Evolutionary conservation across 331 rosid species (phyloP), one percentile per base, ranked within the genome.

Genomic region (Phaseolus coccineus): DNA sequence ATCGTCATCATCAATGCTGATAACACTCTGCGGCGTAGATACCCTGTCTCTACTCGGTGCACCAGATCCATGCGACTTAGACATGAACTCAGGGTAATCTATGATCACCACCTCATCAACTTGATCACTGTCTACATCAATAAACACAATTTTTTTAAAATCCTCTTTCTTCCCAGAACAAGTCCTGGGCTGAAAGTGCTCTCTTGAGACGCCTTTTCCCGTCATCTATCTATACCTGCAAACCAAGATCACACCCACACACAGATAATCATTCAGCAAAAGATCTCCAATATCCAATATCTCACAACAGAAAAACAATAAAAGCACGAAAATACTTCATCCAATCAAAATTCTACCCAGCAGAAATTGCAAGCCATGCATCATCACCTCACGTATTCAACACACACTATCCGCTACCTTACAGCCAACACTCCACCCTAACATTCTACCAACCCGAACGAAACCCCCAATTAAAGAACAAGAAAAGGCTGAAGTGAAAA

Each of bases 41-140:
- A 77, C 79, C 84, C 80, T 76, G 6, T 65, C 83, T 69, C 82
- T 86, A 58, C 85, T 88, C n/a, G 44, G 69, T 28, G 64, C 83
- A 74, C 86, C 79, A 19, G 85, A 78, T 24, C 87, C 79, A 53
- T 61, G 84, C 8, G 78, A 78, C 15, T 71, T 69, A 27, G 75
- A 79, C 59, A 58, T 22, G 53, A 55, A 79, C 71, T 92, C 84
- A 0, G 80, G 64, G 27, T 42, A 85, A 62, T 92, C 95, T 1
- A 92, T 77, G 47, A 88, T 79, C 46, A 85, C 79, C 81, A 90
- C 90, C 55, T 88, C 89, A 63, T 87, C 84, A 74, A 71, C 73
- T 9, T 69, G 71, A 85, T 94, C 97, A 78, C 74, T 84, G 5
- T 92, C 98, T 62, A 86, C 82, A 69, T 88, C 97, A 53, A 94